phyloP scores from a whole-genome alignment of 2,329 filamentous ascomycete genomes.

The Grosmannia serpens region DNA sequence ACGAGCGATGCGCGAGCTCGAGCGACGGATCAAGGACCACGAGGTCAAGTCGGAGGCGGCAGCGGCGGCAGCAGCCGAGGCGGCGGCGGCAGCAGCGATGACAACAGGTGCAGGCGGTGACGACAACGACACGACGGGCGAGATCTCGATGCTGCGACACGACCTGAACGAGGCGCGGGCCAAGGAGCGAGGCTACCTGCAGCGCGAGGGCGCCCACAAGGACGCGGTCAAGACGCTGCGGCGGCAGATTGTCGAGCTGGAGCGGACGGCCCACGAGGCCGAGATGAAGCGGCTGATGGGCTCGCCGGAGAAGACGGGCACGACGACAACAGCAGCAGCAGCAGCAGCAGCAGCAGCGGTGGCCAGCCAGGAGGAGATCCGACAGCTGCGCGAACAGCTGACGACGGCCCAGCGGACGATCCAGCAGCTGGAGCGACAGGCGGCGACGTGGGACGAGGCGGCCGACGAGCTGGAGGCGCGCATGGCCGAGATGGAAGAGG shows the following conservation, averaged over 20 bases:
- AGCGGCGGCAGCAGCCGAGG: slow-evolving; percentile 16
- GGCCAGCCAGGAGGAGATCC: background rate
- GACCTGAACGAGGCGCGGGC: slow-evolving; percentile 53
- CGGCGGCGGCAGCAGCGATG: background rate
- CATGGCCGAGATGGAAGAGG: slow-evolving; percentile 13
- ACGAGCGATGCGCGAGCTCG: slow-evolving; percentile 53
- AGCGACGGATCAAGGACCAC: slow-evolving; percentile 40
- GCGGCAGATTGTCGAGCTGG: slow-evolving; percentile 53
- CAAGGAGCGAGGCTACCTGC: slow-evolving; percentile 52
- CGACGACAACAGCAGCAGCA: slow-evolving; percentile 15
- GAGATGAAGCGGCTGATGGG: slow-evolving; percentile 36
- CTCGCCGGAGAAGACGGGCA: slow-evolving; percentile 36
- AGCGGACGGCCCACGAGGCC: slow-evolving; percentile 55
- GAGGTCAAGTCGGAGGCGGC: slow-evolving; percentile 18
- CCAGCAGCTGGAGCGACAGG: slow-evolving; percentile 38
- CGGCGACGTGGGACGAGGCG: slow-evolving; percentile 16
- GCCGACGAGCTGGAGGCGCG: slow-evolving; percentile 26
- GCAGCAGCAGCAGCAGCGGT: background rate
- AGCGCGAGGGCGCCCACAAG: slow-evolving; percentile 54
- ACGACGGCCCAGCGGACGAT: slow-evolving; percentile 41
- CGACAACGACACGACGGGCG: slow-evolving; percentile 21
- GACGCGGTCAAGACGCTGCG: slow-evolving; percentile 52
- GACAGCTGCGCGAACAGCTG: slow-evolving; percentile 48
- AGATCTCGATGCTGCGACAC: slow-evolving; percentile 49
- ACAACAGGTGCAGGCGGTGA: slow-evolving; percentile 12